These are phyloP conservation scores for Juncus effusus DNA, from an alignment of 176 grass and related monocot genomes.

Conservation along the genomic window DNA sequence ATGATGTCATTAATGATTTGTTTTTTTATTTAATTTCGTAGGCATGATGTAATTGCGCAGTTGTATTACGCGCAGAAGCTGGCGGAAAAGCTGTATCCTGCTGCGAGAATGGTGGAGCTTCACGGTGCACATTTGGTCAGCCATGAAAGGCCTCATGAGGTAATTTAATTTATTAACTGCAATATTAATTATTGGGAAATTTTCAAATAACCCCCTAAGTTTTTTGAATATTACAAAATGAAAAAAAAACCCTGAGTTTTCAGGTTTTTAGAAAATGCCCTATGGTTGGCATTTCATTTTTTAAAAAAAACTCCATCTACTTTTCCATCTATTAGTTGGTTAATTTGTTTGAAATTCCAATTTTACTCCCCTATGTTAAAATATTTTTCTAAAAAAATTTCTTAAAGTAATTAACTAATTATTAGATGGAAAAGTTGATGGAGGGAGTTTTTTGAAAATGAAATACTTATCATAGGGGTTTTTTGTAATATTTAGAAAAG, in stretches of 20 bases:
- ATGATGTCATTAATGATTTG: background rate
- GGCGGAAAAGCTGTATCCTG: conserved; percentile 64
- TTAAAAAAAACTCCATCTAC: too few species aligned
- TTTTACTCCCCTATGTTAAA: too few species aligned
- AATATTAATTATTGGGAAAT: too few species aligned
- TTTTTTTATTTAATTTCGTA: conserved; percentile 17
- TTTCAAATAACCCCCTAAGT: background rate
- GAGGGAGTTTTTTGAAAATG: too few species aligned
- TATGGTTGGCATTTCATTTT: too few species aligned
- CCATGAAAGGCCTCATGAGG: conserved; percentile 94
- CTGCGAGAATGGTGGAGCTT: conserved; percentile 89
- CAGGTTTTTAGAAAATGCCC: background rate
- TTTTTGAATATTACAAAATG: background rate
- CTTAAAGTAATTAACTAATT: too few species aligned
- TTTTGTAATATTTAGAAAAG: too few species aligned
- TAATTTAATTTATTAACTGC: conserved; percentile 14
- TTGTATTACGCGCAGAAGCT: conserved; percentile 70
- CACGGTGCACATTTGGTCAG: conserved; percentile 94
- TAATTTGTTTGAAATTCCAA: too few species aligned
- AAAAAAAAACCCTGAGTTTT: background rate
- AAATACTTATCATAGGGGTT: too few species aligned
- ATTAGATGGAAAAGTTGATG: too few species aligned
- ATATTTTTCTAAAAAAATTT: too few species aligned
- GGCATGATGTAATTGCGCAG: conserved; percentile 83
- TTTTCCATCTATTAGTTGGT: too few species aligned